Evolutionary conservation across 2,329 filamentous ascomycete species (phyloP).

Genomic region (Kalaharituber pfeilii): DNA sequence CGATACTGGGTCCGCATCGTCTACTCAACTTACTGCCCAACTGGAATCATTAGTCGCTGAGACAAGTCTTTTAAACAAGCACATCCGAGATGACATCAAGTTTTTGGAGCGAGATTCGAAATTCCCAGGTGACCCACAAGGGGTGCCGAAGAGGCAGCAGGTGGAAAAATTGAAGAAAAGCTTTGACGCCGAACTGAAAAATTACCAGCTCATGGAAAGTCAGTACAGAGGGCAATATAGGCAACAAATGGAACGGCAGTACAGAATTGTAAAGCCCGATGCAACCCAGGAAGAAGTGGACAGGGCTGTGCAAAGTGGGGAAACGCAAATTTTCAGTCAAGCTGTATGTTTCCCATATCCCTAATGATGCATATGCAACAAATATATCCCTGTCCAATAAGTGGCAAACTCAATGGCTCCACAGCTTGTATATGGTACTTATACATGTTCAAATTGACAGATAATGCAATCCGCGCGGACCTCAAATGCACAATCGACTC

Average conservation of each 20-base stretch:
- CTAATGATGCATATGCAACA: too few species aligned
- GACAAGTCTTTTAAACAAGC: conserved; percentile 55
- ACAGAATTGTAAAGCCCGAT: conserved; percentile 64
- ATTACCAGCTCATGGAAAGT: conserved; percentile 36
- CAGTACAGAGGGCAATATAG: conserved; percentile 54
- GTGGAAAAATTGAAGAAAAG: conserved; percentile 47
- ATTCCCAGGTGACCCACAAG: conserved; percentile 43
- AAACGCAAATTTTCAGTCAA: conserved; percentile 65
- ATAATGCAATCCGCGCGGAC: conserved; percentile 42
- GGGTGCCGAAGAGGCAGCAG: conserved; percentile 51
- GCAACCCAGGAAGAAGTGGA: conserved; percentile 56
- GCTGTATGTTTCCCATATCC: conserved; percentile 38
- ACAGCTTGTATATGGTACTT: conserved; percentile 1
- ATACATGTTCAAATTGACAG: conserved; percentile 12
- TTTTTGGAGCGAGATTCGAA: conserved; percentile 52
- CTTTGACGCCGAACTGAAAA: background rate
- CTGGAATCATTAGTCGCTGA: conserved; percentile 51
- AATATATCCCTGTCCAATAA: conserved; percentile 3
- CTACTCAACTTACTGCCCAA: conserved; percentile 32
- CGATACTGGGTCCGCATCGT: conserved; percentile 23
- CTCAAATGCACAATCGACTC: conserved; percentile 43
- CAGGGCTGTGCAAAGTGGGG: conserved; percentile 55
- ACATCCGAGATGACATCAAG: conserved; percentile 64
- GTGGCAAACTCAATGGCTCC: too few species aligned
- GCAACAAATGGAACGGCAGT: conserved; percentile 64